A percentile compares a stretch with the other conserved stretches of the same genome.
These are phyloP conservation scores for Penicillium manginii DNA, from an alignment of 495 filamentous ascomycete species.

Conservation along the genomic window DNA sequence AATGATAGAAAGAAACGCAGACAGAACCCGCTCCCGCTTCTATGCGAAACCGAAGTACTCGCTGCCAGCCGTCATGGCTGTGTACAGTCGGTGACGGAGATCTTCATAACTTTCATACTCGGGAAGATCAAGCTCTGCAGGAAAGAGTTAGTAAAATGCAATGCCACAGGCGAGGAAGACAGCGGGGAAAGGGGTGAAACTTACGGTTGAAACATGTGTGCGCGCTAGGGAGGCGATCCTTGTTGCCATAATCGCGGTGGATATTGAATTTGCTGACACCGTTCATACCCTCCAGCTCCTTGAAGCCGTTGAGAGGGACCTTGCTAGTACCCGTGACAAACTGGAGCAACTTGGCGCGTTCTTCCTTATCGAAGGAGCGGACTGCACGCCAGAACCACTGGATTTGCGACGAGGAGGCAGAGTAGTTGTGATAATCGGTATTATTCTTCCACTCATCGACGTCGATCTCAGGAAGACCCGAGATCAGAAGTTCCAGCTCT, in stretches of 20 bases:
- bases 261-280: slow-evolving; percentile 98
- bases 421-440: slow-evolving; percentile 98
- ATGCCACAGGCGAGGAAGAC: not conserved
- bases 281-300: slow-evolving; percentile 99
- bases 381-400: slow-evolving; percentile 99
- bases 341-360: slow-evolving; percentile 94
- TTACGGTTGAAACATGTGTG: slow-evolving; percentile 99
- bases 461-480: slow-evolving; percentile 94
- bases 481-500: slow-evolving; percentile 95
- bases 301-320: slow-evolving; percentile 98
- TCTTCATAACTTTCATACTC: slow-evolving; percentile 97
- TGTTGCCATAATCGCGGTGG: slow-evolving; percentile 96
- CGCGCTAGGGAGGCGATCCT: slow-evolving; percentile 92
- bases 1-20: slow-evolving; percentile 1
- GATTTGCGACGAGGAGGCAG: slow-evolving; percentile 90
- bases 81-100: slow-evolving; percentile 84
- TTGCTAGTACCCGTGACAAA: slow-evolving; percentile 99
- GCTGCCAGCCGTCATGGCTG: slow-evolving; percentile 91
- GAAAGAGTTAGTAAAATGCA: slow-evolving; percentile 35
- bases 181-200: slow-evolving; percentile 37
- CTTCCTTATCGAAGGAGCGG: slow-evolving; percentile 98
- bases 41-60: slow-evolving; percentile 99
- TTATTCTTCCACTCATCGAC: slow-evolving; percentile 99
- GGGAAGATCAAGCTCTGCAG: slow-evolving; percentile 92
- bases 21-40: slow-evolving; percentile 15